phyloP scores from a whole-genome alignment of 768 basidiomycete genomes.

The Boletus vinaceobasis region DNA sequence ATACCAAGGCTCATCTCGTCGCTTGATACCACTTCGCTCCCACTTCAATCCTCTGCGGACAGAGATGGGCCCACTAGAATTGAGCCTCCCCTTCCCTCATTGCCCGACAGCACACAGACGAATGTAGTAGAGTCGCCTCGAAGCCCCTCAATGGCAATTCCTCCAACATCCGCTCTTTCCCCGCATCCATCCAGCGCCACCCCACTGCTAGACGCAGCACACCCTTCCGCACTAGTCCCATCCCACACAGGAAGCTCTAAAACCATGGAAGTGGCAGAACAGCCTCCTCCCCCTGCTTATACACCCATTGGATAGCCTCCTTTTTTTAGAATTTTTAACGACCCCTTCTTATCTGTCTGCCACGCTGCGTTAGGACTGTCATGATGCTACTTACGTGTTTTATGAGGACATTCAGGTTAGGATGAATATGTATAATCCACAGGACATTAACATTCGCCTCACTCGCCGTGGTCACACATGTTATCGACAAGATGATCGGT shows the following conservation, averaged over 20 bases:
- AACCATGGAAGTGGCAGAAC: background rate
- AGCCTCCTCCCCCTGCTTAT: constrained; percentile 28
- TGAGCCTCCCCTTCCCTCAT: background rate
- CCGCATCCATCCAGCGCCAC: background rate
- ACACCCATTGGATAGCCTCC: constrained; percentile 14
- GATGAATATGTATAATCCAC: background rate
- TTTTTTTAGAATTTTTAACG: background rate
- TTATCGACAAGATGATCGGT: background rate
- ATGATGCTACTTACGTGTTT: background rate
- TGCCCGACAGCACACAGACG: background rate
- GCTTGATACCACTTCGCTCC: background rate
- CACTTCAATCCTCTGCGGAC: constrained; percentile 2
- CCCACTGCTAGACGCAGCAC: background rate
- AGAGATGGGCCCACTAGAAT: background rate
- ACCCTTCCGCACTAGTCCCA: constrained; percentile 1
- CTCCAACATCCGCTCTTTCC: background rate
- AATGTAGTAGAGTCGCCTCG: background rate
- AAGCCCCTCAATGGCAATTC: background rate
- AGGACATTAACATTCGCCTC: constrained; percentile 1
- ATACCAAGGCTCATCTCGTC: constrained; percentile 2
- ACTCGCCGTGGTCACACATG: background rate
- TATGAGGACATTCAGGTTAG: background rate
- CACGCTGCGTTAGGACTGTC: background rate
- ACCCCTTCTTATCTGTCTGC: background rate
- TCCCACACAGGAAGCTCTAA: constrained; percentile 13